Evolutionary conservation across 129 eudicot genomes (phyloP).

Genomic region (Kitagawia praeruptora): DNA sequence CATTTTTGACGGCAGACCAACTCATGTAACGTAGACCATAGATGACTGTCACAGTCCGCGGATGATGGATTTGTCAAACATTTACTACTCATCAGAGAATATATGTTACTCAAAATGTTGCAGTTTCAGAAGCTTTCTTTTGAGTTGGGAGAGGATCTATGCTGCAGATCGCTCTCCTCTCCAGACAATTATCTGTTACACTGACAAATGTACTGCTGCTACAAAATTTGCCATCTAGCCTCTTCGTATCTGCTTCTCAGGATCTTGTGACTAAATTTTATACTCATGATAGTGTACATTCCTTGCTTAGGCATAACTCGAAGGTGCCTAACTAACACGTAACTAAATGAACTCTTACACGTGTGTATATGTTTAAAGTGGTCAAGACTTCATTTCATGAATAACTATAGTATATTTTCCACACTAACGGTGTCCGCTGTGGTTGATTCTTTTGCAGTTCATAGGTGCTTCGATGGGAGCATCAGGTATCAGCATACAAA

Average conservation of each 20-base stretch:
- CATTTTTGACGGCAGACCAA: neutral
- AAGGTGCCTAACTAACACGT: neutral
- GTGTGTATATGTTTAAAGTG: neutral
- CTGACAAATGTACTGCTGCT: neutral
- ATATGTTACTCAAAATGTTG: neutral
- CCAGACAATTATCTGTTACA: neutral
- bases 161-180: neutral
- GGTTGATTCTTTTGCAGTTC: constrained; percentile 37
- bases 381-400: neutral
- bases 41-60: neutral
- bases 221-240: neutral
- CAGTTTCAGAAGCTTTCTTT: neutral
- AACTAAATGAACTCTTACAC: neutral
- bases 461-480: constrained; percentile 89
- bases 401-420: neutral
- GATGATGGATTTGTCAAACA: constrained; percentile 1
- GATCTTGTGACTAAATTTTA: neutral
- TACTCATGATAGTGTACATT: neutral
- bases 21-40: neutral
- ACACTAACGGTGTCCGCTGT: neutral
- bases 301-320: neutral
- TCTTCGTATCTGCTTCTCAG: neutral
- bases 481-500: constrained; percentile 65
- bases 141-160: neutral
- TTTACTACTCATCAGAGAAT: neutral